Conservation (phyloP, 2,329 filamentous ascomycete genomes). For the Beauveria caledonica region DNA sequence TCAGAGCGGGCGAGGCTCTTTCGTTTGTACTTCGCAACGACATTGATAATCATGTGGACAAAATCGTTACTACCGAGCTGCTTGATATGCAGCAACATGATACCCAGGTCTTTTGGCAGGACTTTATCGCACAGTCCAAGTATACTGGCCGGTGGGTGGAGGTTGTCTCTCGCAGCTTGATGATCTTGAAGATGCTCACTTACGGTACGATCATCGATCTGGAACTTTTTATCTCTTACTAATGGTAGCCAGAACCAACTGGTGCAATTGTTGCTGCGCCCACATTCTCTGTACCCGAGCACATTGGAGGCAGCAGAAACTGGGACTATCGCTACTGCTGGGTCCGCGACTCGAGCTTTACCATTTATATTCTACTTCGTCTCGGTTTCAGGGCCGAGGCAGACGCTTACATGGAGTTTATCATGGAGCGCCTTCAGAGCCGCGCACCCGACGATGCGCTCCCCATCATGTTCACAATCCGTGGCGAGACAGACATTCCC, state of each 20-base stretch:
- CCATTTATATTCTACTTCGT: slow-evolving; percentile 67
- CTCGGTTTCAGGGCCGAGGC: slow-evolving; percentile 70
- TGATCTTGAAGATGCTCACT: slow-evolving; percentile 69
- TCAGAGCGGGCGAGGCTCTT: slow-evolving; percentile 59
- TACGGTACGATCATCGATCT: slow-evolving; percentile 32
- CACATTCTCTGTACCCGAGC: slow-evolving; percentile 70
- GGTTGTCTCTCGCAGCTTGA: slow-evolving; percentile 60
- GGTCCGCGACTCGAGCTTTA: slow-evolving; percentile 71
- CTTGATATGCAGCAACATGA: slow-evolving; percentile 58
- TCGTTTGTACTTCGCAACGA: slow-evolving; percentile 63
- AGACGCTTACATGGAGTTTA: slow-evolving; percentile 71
- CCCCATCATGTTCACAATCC: slow-evolving; percentile 77
- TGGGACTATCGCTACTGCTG: slow-evolving; percentile 73
- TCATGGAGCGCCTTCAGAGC: slow-evolving; percentile 58
- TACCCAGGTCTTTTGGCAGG: slow-evolving; percentile 64
- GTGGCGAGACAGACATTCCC: slow-evolving; percentile 65
- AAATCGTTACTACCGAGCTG: slow-evolving; percentile 47
- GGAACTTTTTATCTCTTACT: background rate
- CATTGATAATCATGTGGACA: slow-evolving; percentile 46
- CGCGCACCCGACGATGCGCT: slow-evolving; percentile 52
- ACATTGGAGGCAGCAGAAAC: slow-evolving; percentile 58
- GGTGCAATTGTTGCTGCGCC: slow-evolving; percentile 70
- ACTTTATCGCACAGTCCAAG: slow-evolving; percentile 62
- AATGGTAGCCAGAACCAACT: slow-evolving; percentile 50
- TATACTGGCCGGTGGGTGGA: slow-evolving; percentile 68